phyloP scores from a whole-genome alignment of 108 stramenopile species.

The Nannochloropsis granulata region DNA sequence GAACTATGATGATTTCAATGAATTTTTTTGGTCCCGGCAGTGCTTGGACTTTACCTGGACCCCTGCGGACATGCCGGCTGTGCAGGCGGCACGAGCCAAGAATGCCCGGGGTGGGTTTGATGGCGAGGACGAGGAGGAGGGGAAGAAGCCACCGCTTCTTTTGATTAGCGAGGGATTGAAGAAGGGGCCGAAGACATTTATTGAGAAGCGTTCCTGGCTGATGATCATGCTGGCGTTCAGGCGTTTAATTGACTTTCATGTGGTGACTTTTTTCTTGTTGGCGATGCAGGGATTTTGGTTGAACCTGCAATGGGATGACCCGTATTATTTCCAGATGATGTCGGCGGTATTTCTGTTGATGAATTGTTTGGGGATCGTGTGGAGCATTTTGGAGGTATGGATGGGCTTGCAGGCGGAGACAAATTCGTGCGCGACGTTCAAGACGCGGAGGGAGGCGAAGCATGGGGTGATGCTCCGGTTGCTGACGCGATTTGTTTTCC shows the following conservation, averaged over 20 bases:
- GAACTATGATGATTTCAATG: conserved; percentile 97
- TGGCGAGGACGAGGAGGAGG: not conserved
- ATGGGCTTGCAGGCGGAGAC: not conserved
- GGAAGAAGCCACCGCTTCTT: too few species aligned
- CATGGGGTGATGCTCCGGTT: conserved; percentile 72
- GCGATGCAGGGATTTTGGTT: conserved; percentile 65
- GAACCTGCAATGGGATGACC: conserved; percentile 80
- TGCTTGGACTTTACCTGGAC: conserved; percentile 65
- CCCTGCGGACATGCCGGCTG: conserved; percentile 8
- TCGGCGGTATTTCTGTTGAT: conserved; percentile 87
- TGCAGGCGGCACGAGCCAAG: not conserved
- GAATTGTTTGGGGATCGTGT: conserved; percentile 60
- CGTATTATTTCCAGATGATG: conserved; percentile 51
- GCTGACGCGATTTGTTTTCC: conserved; percentile 58
- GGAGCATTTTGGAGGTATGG: conserved; percentile 80
- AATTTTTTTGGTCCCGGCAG: conserved; percentile 93
- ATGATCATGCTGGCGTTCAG: conserved; percentile 68
- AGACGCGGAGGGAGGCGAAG: conserved; percentile 69
- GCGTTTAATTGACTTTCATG: conserved; percentile 84
- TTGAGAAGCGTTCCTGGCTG: conserved; percentile 88
- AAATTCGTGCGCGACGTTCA: conserved; percentile 73
- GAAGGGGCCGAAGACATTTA: conserved; percentile 75
- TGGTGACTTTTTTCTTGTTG: conserved; percentile 77
- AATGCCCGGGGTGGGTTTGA: not conserved
- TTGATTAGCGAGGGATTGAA: conserved; percentile 56